Conservation (phyloP, 345 rosid genomes). For the Trapa incisa region DNA sequence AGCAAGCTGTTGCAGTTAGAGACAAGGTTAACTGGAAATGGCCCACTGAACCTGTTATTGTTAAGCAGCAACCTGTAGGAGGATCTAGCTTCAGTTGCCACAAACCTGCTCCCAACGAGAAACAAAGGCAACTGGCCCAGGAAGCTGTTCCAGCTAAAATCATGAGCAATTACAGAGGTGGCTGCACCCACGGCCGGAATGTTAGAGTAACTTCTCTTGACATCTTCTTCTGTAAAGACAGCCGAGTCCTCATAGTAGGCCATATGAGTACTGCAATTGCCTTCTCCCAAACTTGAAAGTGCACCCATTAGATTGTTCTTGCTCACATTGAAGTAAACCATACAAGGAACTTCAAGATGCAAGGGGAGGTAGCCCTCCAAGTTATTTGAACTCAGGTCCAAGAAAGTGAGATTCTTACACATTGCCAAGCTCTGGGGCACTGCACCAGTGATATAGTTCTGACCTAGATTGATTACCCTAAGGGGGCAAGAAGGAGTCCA, state of each 20-base stretch:
- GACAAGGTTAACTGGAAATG: conserved; percentile 23
- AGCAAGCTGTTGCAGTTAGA: conserved; percentile 24
- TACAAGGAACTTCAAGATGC: conserved; percentile 38
- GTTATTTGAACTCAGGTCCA: conserved; percentile 52
- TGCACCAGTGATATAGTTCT: conserved; percentile 29
- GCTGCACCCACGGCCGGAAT: background rate
- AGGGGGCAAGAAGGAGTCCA: conserved; percentile 39
- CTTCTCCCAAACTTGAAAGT: conserved; percentile 27
- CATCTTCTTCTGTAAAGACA: conserved; percentile 21
- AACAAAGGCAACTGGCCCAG: conserved; percentile 35
- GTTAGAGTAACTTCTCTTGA: conserved; percentile 2
- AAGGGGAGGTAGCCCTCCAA: conserved; percentile 35
- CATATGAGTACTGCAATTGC: conserved; percentile 18
- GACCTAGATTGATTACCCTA: conserved; percentile 40
- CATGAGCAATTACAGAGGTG: conserved; percentile 25
- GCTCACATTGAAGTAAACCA: conserved; percentile 47
- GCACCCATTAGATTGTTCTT: conserved; percentile 34
- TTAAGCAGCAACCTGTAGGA: conserved; percentile 38
- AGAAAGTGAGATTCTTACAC: conserved; percentile 41
- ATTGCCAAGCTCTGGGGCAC: conserved; percentile 25
- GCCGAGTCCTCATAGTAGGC: conserved; percentile 6
- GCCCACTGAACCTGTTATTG: conserved; percentile 34
- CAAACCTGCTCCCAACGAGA: conserved; percentile 23
- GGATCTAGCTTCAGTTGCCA: conserved; percentile 13
- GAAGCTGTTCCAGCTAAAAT: conserved; percentile 49